Evolutionary conservation across 352 stramenopile genomes (phyloP).

Genomic region (Phytophthora constricta): DNA sequence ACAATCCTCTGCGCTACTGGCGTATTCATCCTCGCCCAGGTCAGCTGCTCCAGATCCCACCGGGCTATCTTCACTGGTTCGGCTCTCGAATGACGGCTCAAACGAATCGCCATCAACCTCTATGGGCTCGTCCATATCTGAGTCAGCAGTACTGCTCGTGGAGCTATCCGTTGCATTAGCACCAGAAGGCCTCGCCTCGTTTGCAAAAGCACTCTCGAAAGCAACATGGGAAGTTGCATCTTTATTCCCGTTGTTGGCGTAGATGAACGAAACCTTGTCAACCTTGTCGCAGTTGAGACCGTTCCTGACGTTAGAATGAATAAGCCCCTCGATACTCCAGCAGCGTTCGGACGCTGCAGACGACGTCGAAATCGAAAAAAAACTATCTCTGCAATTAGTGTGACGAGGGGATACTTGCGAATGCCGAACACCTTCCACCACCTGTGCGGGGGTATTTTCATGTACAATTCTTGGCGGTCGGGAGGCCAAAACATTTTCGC

Average conservation of each 20-base stretch:
- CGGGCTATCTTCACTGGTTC: too few species aligned
- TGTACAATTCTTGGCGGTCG: background rate
- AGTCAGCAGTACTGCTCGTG: too few species aligned
- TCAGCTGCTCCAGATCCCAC: too few species aligned
- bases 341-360: background rate
- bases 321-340: constrained; percentile 1
- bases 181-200: too few species aligned
- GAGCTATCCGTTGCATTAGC: too few species aligned
- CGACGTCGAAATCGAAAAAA: constrained; percentile 5
- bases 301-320: background rate
- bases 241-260: background rate
- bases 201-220: too few species aligned
- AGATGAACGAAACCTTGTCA: background rate
- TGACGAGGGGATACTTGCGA: background rate
- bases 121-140: too few species aligned
- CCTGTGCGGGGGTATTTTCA: background rate
- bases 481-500: background rate
- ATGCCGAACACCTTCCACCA: constrained; percentile 4
- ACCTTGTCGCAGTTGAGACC: background rate
- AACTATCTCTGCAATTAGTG: background rate
- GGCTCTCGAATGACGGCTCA: too few species aligned
- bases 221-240: background rate
- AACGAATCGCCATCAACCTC: too few species aligned
- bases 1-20: too few species aligned
- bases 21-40: too few species aligned